Evolutionary conservation across 805 yeast genomes (phyloP), one percentile per base, ranked within the genome.

Genomic region (Vanderwaltozyma verrucispora): DNA sequence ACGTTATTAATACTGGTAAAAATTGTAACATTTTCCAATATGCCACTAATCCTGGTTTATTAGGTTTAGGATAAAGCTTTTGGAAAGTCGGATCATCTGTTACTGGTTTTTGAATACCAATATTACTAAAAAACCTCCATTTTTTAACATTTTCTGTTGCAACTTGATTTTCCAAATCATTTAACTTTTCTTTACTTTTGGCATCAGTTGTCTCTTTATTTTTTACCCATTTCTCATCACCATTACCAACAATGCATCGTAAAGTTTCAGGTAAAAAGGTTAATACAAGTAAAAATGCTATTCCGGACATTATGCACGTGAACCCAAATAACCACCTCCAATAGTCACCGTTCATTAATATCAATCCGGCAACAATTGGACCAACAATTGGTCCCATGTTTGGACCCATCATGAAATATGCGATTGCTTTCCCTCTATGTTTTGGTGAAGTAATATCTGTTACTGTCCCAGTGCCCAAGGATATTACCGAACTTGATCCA

Each of bases 381-480:
- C 94, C 86, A 2, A 86, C 46, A 31, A 87, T 71, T 2, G 95
- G 96, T 0, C 95, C 96, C 47, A 80, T 67, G 35, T 87, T 74
- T 0, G 95, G 94, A 0, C 96, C 96, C 44, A 87, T 59, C 67
- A 86, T 87, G 48, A 77, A 87, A 38, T 78, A 69, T 0, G 95
- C 92, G 71, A 87, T 78, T 2, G 94, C 89, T 11, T 71, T 64
- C 2, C 94, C 96, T 49, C 95, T 66, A 46, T 77, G 72, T 23
- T 72, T 67, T 15, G 80, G 77, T 8, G 74, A 67, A 42, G 70
- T 79, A 24, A 87, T 57, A 55, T 87, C 96, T 21, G 85, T 75
- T 15, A 87, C 77, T 0, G 95, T 83, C 2, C 95, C 96, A 0
- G 95, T 94, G 1, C 96, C 96, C 21, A 85, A 80, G 15, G 94